phyloP scores from a whole-genome alignment of 2,329 filamentous ascomycete species.

The Pseudogymnoascus sp. region DNA sequence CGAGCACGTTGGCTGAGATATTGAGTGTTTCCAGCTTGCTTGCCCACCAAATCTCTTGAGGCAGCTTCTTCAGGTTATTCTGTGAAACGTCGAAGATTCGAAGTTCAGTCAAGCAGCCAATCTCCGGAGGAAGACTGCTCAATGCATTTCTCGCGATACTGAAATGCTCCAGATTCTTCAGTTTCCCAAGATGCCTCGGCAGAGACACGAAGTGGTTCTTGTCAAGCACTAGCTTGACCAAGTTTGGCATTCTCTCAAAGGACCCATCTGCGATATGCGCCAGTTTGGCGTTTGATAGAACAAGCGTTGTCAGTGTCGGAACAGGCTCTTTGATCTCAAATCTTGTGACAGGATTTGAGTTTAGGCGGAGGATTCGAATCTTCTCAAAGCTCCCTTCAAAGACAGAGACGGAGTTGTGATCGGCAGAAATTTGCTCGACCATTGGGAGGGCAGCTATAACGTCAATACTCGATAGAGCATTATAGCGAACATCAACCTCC shows the following conservation, averaged over 20 bases:
- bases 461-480: constrained; percentile 81
- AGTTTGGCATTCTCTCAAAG: constrained; percentile 78
- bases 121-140: constrained; percentile 74
- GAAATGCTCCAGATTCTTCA: constrained; percentile 79
- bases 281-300: constrained; percentile 84
- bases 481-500: constrained; percentile 93
- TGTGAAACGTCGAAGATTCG: constrained; percentile 81
- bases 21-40: constrained; percentile 86
- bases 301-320: constrained; percentile 76
- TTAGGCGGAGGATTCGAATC: constrained; percentile 77
- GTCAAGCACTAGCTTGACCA: constrained; percentile 83
- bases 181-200: constrained; percentile 74
- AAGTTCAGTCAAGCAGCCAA: constrained; percentile 80
- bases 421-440: constrained; percentile 79
- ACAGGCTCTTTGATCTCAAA: constrained; percentile 76
- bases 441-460: constrained; percentile 76
- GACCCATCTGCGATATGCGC: constrained; percentile 79
- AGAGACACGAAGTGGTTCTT: constrained; percentile 94
- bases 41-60: constrained; percentile 94
- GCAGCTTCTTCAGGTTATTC: constrained; percentile 85
- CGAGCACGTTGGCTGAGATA: constrained; percentile 87
- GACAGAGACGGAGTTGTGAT: constrained; percentile 86
- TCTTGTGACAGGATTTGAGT: constrained; percentile 90
- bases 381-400: constrained; percentile 85
- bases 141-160: constrained; percentile 91